Conservation (phyloP, 2,329 filamentous ascomycete genomes). For the Fusarium pilosicola region DNA sequence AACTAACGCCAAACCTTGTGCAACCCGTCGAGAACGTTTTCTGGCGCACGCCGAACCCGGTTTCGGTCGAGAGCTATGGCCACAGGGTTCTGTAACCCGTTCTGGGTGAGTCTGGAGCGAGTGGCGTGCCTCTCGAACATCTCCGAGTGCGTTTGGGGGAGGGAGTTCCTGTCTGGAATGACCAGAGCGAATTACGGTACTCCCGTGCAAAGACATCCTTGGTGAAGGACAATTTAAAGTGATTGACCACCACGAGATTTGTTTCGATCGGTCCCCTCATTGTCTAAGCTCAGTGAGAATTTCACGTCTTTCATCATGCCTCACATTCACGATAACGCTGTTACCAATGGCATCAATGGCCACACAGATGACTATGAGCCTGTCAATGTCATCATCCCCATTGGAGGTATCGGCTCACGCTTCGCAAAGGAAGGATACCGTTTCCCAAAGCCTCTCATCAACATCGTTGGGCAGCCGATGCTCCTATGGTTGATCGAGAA, state of each 20-base stretch:
- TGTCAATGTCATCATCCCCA: neutral
- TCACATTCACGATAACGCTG: neutral
- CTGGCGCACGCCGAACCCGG: neutral
- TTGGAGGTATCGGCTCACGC: neutral
- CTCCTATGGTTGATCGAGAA: neutral
- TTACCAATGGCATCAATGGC: neutral
- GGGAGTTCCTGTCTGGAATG: neutral
- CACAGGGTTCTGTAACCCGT: neutral
- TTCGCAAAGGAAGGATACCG: neutral
- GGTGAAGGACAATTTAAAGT: neutral
- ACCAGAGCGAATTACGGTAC: too few relatives aligned
- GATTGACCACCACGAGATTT: neutral
- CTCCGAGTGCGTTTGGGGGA: too few relatives aligned
- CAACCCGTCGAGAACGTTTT: neutral
- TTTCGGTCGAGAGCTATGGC: neutral
- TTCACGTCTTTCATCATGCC: neutral
- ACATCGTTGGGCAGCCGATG: neutral
- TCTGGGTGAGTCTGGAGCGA: neutral
- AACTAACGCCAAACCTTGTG: neutral
- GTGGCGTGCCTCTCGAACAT: neutral
- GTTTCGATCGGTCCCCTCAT: neutral
- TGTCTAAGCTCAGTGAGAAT: neutral
- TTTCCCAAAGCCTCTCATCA: neutral
- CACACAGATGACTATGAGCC: neutral
- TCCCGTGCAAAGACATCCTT: neutral